Base-by-base conservation (phyloP, 345 rosid species). In the Citrus unshiu region DNA sequence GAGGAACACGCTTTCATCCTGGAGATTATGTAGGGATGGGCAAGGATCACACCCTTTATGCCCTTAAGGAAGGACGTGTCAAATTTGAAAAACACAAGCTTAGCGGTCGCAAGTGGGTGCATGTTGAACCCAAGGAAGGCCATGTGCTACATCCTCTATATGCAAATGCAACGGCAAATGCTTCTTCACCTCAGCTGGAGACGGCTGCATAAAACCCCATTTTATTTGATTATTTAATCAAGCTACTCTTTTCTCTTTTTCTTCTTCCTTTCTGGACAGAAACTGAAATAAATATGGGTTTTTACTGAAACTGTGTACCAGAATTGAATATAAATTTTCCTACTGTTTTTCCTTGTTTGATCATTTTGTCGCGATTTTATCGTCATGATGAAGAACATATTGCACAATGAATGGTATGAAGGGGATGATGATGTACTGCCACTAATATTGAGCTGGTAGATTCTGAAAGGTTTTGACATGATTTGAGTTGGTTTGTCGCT, bases 1-100 rank as follows among this genome's bases (percentile, higher is more conserved):
- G 95, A 0, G 97, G 98, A 37, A 91, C 97, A 2, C 82, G 95
- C 9, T 94, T 94, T 78, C 98, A 90, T 76, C 98, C 97, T 1
- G 94, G 99, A 68, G 88, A 96, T 87, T 91, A 91, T 72, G 98
- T 91, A 0, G 95, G 93, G 59, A 89, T 91, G 0, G 95, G 95
- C 75, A 93, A 88, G 78, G 97, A 90, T 75, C 95, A 93, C 81
- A 90, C 93, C 9, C 84, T 92, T 57, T 91, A 69, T 85, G 97
- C 97, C 3, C 59, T 93, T 59, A 90, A 91, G 69, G 93, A 91
- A 83, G 95, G 97, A 21, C 76, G 85, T 30, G 93, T 91, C 18
- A 91, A 92, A 83, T 94, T 94, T 59, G 97, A 94, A 85, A 80
- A 73, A 10, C 87, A 88, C 80, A 93, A 91, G 74, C 81, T 93